These are phyloP conservation scores for Moelleriella libera DNA, from an alignment of 2,329 filamentous ascomycete species.

Conservation along the genomic window DNA sequence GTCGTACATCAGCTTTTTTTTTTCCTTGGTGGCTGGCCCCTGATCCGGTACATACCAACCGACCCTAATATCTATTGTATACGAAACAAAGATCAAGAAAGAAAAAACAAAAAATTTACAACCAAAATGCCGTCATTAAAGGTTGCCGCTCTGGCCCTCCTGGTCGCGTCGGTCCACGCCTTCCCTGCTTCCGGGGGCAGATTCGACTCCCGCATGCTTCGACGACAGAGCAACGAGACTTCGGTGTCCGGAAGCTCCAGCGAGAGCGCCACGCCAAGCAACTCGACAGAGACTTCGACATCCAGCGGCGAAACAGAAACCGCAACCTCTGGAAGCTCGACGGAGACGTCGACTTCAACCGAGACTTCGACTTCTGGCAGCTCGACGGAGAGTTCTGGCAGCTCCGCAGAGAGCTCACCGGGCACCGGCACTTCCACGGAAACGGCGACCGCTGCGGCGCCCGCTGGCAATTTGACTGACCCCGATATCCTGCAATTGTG, in stretches of 20 bases:
- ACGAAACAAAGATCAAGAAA: slow-evolving; percentile 2
- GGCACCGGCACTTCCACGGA: too few species aligned
- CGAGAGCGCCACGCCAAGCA: too few species aligned
- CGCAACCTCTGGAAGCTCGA: too few species aligned
- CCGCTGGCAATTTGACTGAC: not conserved
- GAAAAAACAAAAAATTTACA: too few species aligned
- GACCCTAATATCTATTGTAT: not conserved
- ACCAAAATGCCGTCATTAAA: slow-evolving; percentile 23
- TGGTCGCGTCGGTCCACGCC: slow-evolving; percentile 32
- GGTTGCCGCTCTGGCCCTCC: slow-evolving; percentile 26
- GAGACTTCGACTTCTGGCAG: too few species aligned
- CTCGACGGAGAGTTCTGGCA: not conserved
- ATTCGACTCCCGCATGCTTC: not conserved
- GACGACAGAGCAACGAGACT: not conserved
- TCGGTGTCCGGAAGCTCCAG: not conserved
- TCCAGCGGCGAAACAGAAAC: too few species aligned
- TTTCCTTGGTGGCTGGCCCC: not conserved
- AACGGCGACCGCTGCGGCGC: not conserved
- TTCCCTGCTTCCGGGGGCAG: slow-evolving; percentile 7
- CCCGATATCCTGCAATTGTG: slow-evolving; percentile 40
- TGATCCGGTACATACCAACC: not conserved
- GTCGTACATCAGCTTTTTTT: not conserved
- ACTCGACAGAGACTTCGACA: too few species aligned
- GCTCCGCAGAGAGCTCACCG: not conserved
- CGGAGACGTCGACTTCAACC: too few species aligned